phyloP scores from a whole-genome alignment of 768 basidiomycete species.

The Clathrus columnatus region DNA sequence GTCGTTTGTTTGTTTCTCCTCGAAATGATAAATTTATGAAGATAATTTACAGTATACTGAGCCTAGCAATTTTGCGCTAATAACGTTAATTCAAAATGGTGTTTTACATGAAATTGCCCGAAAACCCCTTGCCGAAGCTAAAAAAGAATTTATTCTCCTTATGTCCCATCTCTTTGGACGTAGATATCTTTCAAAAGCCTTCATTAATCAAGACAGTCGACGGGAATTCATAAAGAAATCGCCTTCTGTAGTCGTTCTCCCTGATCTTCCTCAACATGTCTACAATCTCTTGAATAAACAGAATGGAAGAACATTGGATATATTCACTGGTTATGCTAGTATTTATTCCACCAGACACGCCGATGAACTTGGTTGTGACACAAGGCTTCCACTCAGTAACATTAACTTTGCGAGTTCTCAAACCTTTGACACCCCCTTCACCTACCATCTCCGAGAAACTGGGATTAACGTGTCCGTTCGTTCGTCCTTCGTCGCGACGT shows the following conservation, averaged over 20 bases:
- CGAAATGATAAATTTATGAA: background rate
- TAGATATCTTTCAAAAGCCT: slow-evolving; percentile 40
- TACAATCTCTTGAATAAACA: slow-evolving; percentile 36
- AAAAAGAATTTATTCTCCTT: slow-evolving; percentile 42
- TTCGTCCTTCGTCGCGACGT: slow-evolving; percentile 59
- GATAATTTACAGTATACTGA: slow-evolving; percentile 46
- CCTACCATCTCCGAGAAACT: too few species aligned
- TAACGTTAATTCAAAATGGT: slow-evolving; percentile 47
- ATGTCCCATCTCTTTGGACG: slow-evolving; percentile 62
- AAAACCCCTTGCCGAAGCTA: slow-evolving; percentile 33
- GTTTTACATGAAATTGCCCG: slow-evolving; percentile 49
- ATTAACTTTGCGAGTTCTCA: slow-evolving; percentile 17
- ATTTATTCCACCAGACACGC: slow-evolving; percentile 36
- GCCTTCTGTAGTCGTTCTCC: slow-evolving; percentile 50
- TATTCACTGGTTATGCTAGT: slow-evolving; percentile 49
- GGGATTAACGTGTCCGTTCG: slow-evolving; percentile 35
- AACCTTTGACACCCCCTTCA: slow-evolving; percentile 31
- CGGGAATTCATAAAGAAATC: slow-evolving; percentile 32
- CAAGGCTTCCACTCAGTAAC: slow-evolving; percentile 41
- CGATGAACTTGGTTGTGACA: slow-evolving; percentile 33
- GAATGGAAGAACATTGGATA: slow-evolving; percentile 37
- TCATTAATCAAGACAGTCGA: slow-evolving; percentile 29
- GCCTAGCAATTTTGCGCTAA: slow-evolving; percentile 61
- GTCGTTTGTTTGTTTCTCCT: background rate
- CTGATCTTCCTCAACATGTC: slow-evolving; percentile 35